phyloP scores from a whole-genome alignment of 1,284 basidiomycete species.

The Trichosporon faecale region DNA sequence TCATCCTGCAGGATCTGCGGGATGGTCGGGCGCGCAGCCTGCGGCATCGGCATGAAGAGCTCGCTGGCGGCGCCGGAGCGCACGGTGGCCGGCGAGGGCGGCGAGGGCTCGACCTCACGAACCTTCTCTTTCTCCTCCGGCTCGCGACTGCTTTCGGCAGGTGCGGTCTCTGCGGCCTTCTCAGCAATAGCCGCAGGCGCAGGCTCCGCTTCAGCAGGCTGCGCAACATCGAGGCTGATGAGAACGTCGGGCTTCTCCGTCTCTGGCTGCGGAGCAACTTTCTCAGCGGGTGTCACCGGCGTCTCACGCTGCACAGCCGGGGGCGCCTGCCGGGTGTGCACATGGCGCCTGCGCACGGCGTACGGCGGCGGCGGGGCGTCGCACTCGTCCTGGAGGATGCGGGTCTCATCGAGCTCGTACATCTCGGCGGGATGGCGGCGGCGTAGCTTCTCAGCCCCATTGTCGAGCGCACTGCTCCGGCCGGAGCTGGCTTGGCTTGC shows the following conservation, averaged over 20 bases:
- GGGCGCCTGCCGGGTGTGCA: neutral
- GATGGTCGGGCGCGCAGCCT: neutral
- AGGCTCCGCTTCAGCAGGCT: neutral
- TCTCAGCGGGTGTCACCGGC: neutral
- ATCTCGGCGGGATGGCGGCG: constrained; percentile 17
- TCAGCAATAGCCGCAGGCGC: neutral
- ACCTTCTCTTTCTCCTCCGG: no score
- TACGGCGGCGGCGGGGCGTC: neutral
- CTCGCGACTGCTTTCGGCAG: neutral
- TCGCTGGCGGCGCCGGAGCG: neutral
- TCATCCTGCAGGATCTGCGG: neutral
- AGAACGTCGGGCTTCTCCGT: neutral
- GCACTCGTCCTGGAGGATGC: constrained; percentile 13
- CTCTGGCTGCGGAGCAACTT: neutral
- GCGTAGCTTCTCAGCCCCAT: neutral
- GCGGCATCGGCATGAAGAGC: neutral
- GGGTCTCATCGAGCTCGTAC: constrained; percentile 23
- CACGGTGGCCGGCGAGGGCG: neutral
- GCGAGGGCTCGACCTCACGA: neutral
- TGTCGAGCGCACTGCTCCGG: constrained; percentile 13
- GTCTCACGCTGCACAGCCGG: neutral
- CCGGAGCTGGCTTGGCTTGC: constrained; percentile 5
- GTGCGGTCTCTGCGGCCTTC: neutral
- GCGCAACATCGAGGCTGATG: neutral
- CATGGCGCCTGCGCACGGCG: neutral